Percentiles rank a stretch among this genome's conserved stretches.
Evolutionary conservation across 306 rosid genomes (phyloP).

Genomic region (Alnus rubra): DNA sequence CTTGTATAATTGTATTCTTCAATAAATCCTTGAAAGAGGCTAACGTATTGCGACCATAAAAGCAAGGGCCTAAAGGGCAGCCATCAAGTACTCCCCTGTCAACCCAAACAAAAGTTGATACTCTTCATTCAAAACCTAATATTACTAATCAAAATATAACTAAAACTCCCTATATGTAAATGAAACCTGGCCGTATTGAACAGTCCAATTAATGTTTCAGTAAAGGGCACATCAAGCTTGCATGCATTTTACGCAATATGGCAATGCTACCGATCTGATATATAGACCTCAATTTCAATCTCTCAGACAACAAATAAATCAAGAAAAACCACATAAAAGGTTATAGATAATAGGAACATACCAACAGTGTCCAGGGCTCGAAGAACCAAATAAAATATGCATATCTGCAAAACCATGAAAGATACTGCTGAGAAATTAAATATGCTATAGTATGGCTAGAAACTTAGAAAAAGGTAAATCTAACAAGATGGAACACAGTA

Average conservation of each 20-base stretch:
- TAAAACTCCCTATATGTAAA: slow-evolving; percentile 1
- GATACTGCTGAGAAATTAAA: not conserved
- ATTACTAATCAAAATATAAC: not conserved
- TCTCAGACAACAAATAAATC: not conserved
- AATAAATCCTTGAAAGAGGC: not conserved
- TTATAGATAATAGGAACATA: slow-evolving; percentile 41
- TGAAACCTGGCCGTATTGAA: not conserved
- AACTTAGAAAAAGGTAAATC: not conserved
- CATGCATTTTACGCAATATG: not conserved
- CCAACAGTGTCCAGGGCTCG: slow-evolving; percentile 99
- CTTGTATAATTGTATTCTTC: not conserved
- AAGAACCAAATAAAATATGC: slow-evolving; percentile 88
- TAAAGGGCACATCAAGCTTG: not conserved
- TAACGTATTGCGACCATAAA: not conserved
- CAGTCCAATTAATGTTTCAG: not conserved
- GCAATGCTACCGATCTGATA: not conserved
- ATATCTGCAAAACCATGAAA: slow-evolving; percentile 67
- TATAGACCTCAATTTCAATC: not conserved
- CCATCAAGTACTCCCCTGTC: not conserved
- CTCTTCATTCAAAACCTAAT: slow-evolving; percentile 3
- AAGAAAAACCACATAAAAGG: not conserved
- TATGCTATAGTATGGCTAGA: not conserved
- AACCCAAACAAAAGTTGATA: not conserved
- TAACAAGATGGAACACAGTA: not conserved
- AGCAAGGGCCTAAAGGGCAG: not conserved